Conservation (phyloP, 176 grass and related monocot species). For the Cenchrus purpureus region DNA sequence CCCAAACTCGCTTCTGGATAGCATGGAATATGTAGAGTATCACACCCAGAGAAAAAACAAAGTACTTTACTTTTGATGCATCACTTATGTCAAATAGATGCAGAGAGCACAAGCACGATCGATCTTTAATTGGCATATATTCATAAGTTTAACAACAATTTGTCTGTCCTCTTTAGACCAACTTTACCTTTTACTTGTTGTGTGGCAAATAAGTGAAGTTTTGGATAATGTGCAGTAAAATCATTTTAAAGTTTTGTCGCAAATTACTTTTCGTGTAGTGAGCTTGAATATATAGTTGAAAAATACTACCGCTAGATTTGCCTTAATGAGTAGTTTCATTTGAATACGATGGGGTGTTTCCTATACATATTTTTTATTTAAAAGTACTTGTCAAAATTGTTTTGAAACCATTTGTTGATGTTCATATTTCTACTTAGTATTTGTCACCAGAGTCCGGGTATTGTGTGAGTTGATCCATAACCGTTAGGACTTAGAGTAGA, state of each 20-base stretch:
- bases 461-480: neutral
- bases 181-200: neutral
- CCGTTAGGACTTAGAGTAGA: neutral
- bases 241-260: neutral
- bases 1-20: neutral
- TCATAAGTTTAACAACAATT: neutral
- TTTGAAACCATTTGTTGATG: no score
- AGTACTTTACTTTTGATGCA: no score
- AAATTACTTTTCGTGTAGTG: neutral
- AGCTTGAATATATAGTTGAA: neutral
- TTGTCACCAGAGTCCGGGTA: no score
- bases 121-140: neutral
- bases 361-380: no score
- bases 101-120: neutral
- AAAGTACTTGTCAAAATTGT: no score
- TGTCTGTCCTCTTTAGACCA: neutral
- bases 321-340: no score
- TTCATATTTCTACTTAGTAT: no score
- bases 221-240: neutral
- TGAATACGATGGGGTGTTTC: no score
- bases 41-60: no score
- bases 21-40: neutral
- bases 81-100: neutral
- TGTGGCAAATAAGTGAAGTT: neutral
- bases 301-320: neutral